A percentile compares a stretch with the other conserved stretches of the same genome.
Conservation (phyloP, 768 basidiomycete genomes). For the Myochromella boudieri region DNA sequence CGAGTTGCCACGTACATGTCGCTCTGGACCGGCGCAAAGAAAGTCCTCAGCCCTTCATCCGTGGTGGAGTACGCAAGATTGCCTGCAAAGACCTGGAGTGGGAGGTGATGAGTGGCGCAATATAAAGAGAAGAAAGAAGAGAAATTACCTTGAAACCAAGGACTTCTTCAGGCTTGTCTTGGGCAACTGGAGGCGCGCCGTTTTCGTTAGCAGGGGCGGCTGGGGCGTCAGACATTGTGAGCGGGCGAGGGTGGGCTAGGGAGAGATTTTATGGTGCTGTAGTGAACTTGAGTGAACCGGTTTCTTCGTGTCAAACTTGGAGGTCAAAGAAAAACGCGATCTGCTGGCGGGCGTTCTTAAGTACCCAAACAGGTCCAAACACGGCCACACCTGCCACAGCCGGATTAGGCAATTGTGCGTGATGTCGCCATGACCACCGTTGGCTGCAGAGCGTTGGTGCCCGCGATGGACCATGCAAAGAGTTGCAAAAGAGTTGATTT, state of each 20-base stretch:
- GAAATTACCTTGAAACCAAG: constrained; percentile 74
- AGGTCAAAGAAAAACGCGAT: constrained; percentile 56
- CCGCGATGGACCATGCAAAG: no score
- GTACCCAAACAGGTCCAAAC: constrained; percentile 39
- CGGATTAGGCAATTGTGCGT: constrained; percentile 26
- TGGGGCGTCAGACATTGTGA: constrained; percentile 89
- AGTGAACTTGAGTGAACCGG: constrained; percentile 80
- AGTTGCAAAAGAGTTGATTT: no score
- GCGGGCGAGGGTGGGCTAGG: constrained; percentile 52
- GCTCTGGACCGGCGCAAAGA: constrained; percentile 85
- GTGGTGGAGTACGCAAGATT: constrained; percentile 94
- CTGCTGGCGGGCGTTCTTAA: constrained; percentile 28
- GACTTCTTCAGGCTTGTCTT: constrained; percentile 69
- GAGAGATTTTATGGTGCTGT: constrained; percentile 44
- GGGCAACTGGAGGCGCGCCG: constrained; percentile 80
- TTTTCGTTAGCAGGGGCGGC: constrained; percentile 81
- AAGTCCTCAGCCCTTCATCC: constrained; percentile 92
- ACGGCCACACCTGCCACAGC: constrained; percentile 10
- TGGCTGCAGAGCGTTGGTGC: no score
- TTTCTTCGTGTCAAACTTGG: constrained; percentile 83
- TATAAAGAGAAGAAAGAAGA: constrained; percentile 18
- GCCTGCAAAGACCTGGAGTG: constrained; percentile 82
- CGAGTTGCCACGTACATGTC: constrained; percentile 73
- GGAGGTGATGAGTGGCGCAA: constrained; percentile 20
- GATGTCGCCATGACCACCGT: constrained; percentile 47